phyloP scores from a whole-genome alignment of 768 basidiomycete species.

The Naganishia onofrii region DNA sequence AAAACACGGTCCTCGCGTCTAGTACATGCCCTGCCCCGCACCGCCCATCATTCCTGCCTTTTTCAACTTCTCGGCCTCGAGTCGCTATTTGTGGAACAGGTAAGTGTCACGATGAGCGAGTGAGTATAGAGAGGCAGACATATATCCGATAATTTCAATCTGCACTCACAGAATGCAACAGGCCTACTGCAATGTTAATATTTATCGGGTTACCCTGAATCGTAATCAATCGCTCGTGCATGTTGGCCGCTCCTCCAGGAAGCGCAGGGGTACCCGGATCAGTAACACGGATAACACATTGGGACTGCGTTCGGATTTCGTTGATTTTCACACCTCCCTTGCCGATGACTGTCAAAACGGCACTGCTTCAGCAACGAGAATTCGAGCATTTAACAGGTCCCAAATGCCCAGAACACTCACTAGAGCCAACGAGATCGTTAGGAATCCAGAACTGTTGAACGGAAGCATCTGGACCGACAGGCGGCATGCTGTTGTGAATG shows the following conservation, averaged over 20 bases:
- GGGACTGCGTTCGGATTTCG: constrained; percentile 92
- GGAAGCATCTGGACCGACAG: constrained; percentile 58
- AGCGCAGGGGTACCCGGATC: constrained; percentile 84
- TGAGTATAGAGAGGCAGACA: too few relatives aligned
- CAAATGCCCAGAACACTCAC: constrained; percentile 39
- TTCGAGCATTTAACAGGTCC: not conserved
- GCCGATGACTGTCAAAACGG: constrained; percentile 66
- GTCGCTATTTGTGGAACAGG: not conserved
- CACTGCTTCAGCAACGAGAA: too few relatives aligned
- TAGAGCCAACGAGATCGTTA: constrained; percentile 78
- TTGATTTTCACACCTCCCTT: constrained; percentile 99
- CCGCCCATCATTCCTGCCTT: constrained; percentile 19
- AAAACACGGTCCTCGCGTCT: not conserved
- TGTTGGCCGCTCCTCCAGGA: constrained; percentile 56
- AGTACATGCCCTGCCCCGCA: constrained; percentile 8
- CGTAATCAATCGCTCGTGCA: constrained; percentile 84
- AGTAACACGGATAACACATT: constrained; percentile 97
- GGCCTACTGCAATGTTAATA: constrained; percentile 92
- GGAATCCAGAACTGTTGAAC: constrained; percentile 99
- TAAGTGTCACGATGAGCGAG: not conserved
- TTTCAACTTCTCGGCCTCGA: constrained; percentile 22
- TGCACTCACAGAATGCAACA: constrained; percentile 57
- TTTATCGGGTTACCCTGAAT: constrained; percentile 94
- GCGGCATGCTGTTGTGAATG: constrained; percentile 29
- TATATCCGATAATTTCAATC: not conserved